Base-by-base conservation (phyloP, 345 rosid species). In the Eucalyptus tenuipes region DNA sequence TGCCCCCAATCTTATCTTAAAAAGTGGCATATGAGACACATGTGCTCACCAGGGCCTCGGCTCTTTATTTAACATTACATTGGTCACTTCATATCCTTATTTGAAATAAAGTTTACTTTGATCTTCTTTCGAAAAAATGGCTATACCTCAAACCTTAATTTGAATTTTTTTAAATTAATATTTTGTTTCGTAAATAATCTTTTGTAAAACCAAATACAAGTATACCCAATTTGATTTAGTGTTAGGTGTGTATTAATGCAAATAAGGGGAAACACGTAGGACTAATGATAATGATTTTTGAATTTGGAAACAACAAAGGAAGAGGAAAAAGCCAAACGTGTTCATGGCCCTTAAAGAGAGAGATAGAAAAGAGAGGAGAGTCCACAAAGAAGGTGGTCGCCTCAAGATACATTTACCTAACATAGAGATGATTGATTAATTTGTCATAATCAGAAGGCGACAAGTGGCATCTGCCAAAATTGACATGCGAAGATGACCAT, bases 21-120 rank as follows among this genome's bases (percentile, higher is more conserved):
- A 64, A 64, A 68, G 79, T 68, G 79, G 24, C 42, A 2, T 8
- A 13, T 64, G 71, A 64, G 71, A 64, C 31, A 31, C 37, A 6
- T 61, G 10, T 64, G 37, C 71, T n/a, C 10, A 64, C 2, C 5
- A 0, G 17, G 22, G 3, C 13, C 5, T 18, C 0, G 11, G 13
- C 61, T 55, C 6, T 55, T 68, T 68, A 68, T 68, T 66, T 66
- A 18, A 59, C 14, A 12, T 4, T 12, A 59, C 2, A n/a, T n/a
- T n/a, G 1, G 10, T n/a, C 2, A n/a, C 1, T n/a, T n/a, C 2
- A 14, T 0, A 64, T 0, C 3, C 3, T n/a, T 13, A 64, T 64
- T 7, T 59, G 0, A n/a, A 31, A 64, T 31, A 64, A 14, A 33
- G 4, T 68, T 68, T 12, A 68, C 7, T 68, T 68, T 16, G 2